Base-by-base conservation (phyloP, 768 basidiomycete genomes). In the Pleurotus salmoneostramineus region DNA sequence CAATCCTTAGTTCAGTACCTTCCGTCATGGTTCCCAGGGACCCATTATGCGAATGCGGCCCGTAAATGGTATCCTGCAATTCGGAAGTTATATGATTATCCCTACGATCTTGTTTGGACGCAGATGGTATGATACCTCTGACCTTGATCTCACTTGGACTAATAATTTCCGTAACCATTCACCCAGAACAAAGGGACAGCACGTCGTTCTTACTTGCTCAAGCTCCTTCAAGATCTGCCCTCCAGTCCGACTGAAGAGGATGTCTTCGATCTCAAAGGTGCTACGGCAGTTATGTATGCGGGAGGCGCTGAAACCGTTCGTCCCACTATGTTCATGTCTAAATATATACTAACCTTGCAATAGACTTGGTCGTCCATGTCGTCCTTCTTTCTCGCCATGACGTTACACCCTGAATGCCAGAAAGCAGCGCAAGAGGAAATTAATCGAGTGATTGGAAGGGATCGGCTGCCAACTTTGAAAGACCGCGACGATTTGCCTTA, bases 271-370 rank as follows among this genome's bases (percentile, higher is more conserved):
- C 64, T 70, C 48, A 67, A 67, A 45, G 58, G 64, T 11, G 58
- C 62, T 3, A 59, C 68, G 40, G 73, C 68, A 6, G 63, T 68
- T 17, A 71, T 74, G 27, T 77, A 73, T 50, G 67, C 64, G 15
- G 78, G 69, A 40, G 77, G 73, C 0, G 66, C 72, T 15, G 75
- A 78, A 55, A 69, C 70, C 12, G 69, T 71, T 8, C 40, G 63
- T 63, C 21, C 33, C 33, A 40, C 46, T 12, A 1, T 54, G 32
- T 8, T 32, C 17, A 11, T 21, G 6, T 3, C 4, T 4, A 7
- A 32, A 10, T 46, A 27, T 15, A n/a, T 45, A 45, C 11, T 5
- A 45, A 45, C 15, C 42, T 44, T 44, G 12, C 15, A 14, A 21
- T 32, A 63, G 63, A 62, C 62, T 15, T 49, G 33, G 10, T 51